Evolutionary conservation across 768 basidiomycete species (phyloP), one percentile per base, ranked within the genome.

Genomic region (Panaeolus papilionaceus): DNA sequence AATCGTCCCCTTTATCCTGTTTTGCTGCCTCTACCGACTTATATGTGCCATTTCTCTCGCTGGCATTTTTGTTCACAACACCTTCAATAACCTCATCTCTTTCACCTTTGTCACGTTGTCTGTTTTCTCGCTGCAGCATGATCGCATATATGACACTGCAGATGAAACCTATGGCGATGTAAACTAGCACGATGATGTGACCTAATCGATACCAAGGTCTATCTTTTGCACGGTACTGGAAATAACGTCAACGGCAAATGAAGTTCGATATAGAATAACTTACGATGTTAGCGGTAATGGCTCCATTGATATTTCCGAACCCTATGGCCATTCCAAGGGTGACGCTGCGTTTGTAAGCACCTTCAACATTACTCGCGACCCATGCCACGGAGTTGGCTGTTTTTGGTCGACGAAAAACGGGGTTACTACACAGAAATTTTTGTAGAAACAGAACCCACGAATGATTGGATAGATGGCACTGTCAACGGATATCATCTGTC

Each of bases 321-420:
- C 90, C 89, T 68, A 92, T 90, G 3, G 89, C 88, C 84, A 92
- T 87, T 1, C 86, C 91, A 3, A 93, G 81, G 2, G 88, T 88
- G 11, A 89, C 87, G 62, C 87, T 86, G 9, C 92, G 87, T 75
- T 92, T 92, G 74, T 91, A 92, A 3, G 89, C 83, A 0, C 92
- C 91, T 73, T 93, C 92, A 45, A 88, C 83, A 67, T 92, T 92
- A 64, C 88, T 84, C 18, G 88, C 88, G 18, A 91, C 85, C 91
- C 91, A 93, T 38, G 91, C 88, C 4, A 75, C 70, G 66, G 69
- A 75, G 64, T 72, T 68, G 62, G 69, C 71, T 74, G 61, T 65
- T 49, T 26, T 44, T 6, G 49, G 58, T 16, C 38, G 49, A 14
- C 9, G 3, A 45, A 62, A 40, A 61, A 68, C 33, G 51, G 66